These are phyloP conservation scores for Umbelopsis ramanniana DNA, from an alignment of 192 early-diverging fungal genomes.

Conservation along the genomic window DNA sequence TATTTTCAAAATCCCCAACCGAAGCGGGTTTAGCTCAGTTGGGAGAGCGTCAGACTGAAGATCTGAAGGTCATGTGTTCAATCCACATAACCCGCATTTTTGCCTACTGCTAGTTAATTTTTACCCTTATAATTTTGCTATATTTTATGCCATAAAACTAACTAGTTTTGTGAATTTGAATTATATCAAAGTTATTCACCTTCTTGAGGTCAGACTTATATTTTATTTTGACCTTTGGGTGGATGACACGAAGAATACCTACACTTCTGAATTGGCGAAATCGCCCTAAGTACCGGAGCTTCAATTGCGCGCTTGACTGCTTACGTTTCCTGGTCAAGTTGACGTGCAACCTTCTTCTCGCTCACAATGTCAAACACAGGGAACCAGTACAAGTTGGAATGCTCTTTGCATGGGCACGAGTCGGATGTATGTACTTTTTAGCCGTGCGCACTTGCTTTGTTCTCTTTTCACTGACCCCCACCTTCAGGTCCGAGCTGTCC, in stretches of 20 bases:
- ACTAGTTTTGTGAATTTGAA: too few species aligned
- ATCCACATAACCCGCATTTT: slow-evolving; percentile 21
- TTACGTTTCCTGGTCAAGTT: neutral
- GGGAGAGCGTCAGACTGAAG: slow-evolving; percentile 64
- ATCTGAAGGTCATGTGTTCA: slow-evolving; percentile 53
- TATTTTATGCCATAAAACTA: too few species aligned
- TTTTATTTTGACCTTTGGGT: too few species aligned
- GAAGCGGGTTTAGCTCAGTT: slow-evolving; percentile 50
- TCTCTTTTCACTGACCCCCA: neutral
- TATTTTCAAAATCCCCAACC: too few species aligned
- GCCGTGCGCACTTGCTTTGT: neutral
- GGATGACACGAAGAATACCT: too few species aligned
- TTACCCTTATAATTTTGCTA: too few species aligned
- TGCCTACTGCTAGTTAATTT: neutral
- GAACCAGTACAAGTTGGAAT: slow-evolving; percentile 49
- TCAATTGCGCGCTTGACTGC: neutral
- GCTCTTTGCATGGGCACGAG: slow-evolving; percentile 55
- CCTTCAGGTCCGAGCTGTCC: slow-evolving; percentile 70
- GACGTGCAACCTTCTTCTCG: neutral
- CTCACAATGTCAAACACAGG: slow-evolving; percentile 2
- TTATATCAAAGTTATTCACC: too few species aligned
- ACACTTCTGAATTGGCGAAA: neutral
- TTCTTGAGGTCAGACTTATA: too few species aligned
- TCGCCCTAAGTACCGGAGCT: neutral
- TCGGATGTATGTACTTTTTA: slow-evolving; percentile 47